A percentile compares a stretch with the other conserved stretches of the same genome.
phyloP scores from a whole-genome alignment of 78 protist genomes.

The Dictyostelium firmibasis region DNA sequence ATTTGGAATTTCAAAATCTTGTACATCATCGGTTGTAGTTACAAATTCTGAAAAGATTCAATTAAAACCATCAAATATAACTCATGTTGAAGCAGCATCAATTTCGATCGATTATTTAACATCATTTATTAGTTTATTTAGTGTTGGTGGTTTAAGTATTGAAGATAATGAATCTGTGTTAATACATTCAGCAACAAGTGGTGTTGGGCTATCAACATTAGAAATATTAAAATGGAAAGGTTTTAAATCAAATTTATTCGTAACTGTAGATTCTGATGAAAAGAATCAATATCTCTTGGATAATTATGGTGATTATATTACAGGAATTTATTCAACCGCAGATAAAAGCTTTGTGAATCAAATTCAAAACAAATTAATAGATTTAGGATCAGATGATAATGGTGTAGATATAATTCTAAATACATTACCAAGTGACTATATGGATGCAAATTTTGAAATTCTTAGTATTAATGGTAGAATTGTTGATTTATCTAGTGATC shows the following conservation, averaged over 20 bases:
- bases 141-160: not conserved
- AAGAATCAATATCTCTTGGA: not conserved
- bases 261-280: not conserved
- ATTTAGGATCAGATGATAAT: not conserved
- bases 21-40: not conserved
- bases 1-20: not conserved
- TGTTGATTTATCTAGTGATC: conserved; percentile 15
- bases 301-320: not conserved
- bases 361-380: not conserved
- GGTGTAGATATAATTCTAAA: conserved; percentile 28
- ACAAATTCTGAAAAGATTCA: not conserved
- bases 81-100: not conserved
- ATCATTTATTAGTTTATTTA: not conserved
- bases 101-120: not conserved
- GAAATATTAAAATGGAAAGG: conserved; percentile 80
- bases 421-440: conserved; percentile 38
- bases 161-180: not conserved
- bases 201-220: conserved; percentile 62
- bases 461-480: conserved; percentile 14
- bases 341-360: not conserved
- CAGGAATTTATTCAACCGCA: not conserved
- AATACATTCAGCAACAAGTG: conserved; percentile 4
- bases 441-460: not conserved
- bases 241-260: not conserved
- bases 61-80: not conserved